A percentile compares a stretch with the other conserved stretches of the same genome.
phyloP scores from a whole-genome alignment of 305 asterid species.

The Andrographis paniculata region DNA sequence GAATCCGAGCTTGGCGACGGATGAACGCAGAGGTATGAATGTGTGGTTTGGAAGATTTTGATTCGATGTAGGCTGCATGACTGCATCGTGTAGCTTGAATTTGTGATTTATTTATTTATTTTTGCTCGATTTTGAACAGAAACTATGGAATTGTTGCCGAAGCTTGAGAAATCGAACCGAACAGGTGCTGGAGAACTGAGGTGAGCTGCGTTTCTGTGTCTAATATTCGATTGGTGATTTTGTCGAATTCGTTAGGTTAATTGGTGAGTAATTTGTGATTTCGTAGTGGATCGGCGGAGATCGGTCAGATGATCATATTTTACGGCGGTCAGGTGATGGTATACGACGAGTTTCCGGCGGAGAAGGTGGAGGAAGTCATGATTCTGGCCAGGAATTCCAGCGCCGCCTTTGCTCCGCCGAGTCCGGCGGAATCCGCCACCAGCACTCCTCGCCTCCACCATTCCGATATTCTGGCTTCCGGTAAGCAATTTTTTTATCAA shows the following conservation, averaged over 20 bases:
- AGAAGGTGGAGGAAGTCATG: constrained; percentile 44
- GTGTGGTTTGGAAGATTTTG: background rate
- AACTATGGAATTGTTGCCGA: constrained; percentile 8
- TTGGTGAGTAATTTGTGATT: too few species aligned
- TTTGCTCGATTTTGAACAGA: constrained; percentile 1
- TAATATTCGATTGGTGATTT: too few species aligned
- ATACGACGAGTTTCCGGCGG: constrained; percentile 48
- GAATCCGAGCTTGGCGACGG: background rate
- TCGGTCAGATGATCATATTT: constrained; percentile 42
- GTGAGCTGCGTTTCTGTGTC: background rate
- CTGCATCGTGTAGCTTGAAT: background rate
- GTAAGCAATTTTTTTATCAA: background rate
- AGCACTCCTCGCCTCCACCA: background rate
- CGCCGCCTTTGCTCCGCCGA: constrained; percentile 14
- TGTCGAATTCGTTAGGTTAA: too few species aligned
- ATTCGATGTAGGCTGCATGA: too few species aligned
- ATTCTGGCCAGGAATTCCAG: constrained; percentile 22
- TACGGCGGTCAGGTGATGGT: constrained; percentile 47
- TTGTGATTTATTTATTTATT: background rate
- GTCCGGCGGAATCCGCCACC: constrained; percentile 30
- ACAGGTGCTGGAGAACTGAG: background rate
- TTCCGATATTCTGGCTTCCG: background rate
- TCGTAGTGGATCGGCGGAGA: constrained; percentile 14
- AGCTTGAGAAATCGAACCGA: background rate
- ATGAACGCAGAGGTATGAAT: background rate